phyloP scores from a whole-genome alignment of 2,329 filamentous ascomycete genomes.

The Monosporascus sp. region DNA sequence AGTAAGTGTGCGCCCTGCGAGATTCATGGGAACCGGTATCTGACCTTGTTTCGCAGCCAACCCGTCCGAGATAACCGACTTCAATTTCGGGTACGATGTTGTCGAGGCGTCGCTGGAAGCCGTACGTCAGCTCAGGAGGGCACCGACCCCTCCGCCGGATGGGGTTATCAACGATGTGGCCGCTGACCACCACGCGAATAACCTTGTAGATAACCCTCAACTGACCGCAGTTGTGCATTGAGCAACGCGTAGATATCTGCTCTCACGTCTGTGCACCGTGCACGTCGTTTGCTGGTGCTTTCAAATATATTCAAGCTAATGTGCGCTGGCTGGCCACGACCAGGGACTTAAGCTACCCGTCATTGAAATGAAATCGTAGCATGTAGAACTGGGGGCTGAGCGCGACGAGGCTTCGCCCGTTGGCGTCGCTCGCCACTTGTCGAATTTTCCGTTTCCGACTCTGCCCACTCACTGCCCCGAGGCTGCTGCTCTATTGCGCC shows the following conservation, averaged over 20 bases:
- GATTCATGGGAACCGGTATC: background rate
- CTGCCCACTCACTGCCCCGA: background rate
- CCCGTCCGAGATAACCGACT: background rate
- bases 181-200: background rate
- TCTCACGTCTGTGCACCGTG: too few species aligned
- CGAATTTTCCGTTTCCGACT: too few species aligned
- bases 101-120: background rate
- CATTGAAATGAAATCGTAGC: too few species aligned
- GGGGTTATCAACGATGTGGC: background rate
- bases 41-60: background rate
- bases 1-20: background rate
- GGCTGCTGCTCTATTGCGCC: background rate
- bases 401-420: too few species aligned
- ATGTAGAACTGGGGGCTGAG: too few species aligned
- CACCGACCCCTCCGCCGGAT: background rate
- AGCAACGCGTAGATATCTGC: too few species aligned
- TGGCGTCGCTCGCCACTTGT: too few species aligned
- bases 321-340: too few species aligned
- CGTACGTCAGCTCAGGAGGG: background rate
- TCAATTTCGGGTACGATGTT: background rate
- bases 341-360: too few species aligned
- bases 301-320: too few species aligned
- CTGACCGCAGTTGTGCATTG: background rate
- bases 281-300: too few species aligned
- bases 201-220: background rate